Evolutionary conservation across 257 asterid species (phyloP).

Genomic region (Scutellaria barbata): DNA sequence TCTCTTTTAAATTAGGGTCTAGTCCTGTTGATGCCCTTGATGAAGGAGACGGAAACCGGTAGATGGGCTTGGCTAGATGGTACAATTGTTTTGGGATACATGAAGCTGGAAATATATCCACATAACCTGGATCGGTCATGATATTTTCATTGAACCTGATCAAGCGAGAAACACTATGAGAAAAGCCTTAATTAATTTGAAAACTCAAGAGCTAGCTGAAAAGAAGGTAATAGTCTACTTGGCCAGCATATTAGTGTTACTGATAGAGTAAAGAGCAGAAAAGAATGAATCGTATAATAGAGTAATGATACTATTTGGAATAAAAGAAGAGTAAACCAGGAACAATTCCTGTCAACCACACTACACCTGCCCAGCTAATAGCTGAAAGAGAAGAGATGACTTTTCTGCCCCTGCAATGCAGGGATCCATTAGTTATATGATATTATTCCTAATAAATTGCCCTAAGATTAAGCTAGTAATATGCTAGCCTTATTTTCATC

Average conservation of each 20-base stretch:
- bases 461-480: too few relatives aligned
- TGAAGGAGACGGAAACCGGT: slow-evolving; percentile 51
- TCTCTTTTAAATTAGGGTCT: slow-evolving; percentile 50
- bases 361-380: too few relatives aligned
- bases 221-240: slow-evolving; percentile 19
- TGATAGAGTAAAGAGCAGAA: too few relatives aligned
- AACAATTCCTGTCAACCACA: too few relatives aligned
- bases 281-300: too few relatives aligned
- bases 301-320: too few relatives aligned
- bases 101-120: slow-evolving; percentile 94
- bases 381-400: too few relatives aligned
- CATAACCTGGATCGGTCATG: slow-evolving; percentile 87
- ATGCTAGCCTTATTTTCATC: too few relatives aligned
- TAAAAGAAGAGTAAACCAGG: too few relatives aligned
- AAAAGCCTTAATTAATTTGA: slow-evolving; percentile 30
- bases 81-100: slow-evolving; percentile 72
- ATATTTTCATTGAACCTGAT: slow-evolving; percentile 93
- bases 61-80: slow-evolving; percentile 78
- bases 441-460: too few relatives aligned
- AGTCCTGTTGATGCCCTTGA: slow-evolving; percentile 45
- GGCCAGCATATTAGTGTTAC: slow-evolving; percentile 14
- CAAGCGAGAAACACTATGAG: slow-evolving; percentile 39
- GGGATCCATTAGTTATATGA: too few relatives aligned
- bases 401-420: too few relatives aligned
- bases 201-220: slow-evolving; percentile 14